Conservation (phyloP, 2,329 filamentous ascomycete species). For the Colletotrichum spaethianum region DNA sequence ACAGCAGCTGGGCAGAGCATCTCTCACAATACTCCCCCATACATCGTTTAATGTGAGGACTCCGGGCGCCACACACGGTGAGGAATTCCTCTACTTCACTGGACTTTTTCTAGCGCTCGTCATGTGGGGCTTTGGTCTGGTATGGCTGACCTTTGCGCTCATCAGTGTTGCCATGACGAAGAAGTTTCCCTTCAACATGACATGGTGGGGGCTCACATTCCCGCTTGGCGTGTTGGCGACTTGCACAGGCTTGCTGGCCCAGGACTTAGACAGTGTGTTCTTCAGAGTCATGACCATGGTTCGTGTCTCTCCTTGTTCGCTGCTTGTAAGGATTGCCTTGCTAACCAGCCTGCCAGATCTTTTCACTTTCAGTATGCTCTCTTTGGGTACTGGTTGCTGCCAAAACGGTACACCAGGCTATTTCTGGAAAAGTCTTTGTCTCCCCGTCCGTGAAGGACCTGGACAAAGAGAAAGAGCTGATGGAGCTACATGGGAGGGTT, state of each 20-base stretch:
- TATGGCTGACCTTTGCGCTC: conserved; percentile 60
- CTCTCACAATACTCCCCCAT: conserved; percentile 56
- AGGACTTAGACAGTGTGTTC: conserved; percentile 59
- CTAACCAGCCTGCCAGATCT: conserved; percentile 48
- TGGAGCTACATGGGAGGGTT: no score
- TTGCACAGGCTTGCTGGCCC: conserved; percentile 56
- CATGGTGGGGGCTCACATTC: conserved; percentile 65
- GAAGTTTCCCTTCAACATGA: conserved; percentile 61
- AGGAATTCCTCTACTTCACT: conserved; percentile 70
- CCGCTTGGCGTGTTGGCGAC: conserved; percentile 60
- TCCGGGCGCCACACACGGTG: conserved; percentile 54
- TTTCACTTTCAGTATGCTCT: conserved; percentile 57
- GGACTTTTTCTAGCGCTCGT: conserved; percentile 63
- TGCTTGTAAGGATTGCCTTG: neutral
- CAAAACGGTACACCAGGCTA: conserved; percentile 54
- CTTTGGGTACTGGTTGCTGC: conserved; percentile 59
- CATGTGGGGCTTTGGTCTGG: conserved; percentile 61
- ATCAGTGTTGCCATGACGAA: conserved; percentile 55
- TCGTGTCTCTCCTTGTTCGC: conserved; percentile 18
- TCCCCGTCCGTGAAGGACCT: conserved; percentile 60
- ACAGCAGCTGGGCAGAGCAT: conserved; percentile 65
- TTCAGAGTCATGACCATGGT: conserved; percentile 59
- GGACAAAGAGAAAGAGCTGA: no score
- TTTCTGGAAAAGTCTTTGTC: conserved; percentile 60
- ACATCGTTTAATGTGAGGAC: conserved; percentile 62